phyloP scores from a whole-genome alignment of 163 green algal genomes.

The Chlamydomonas reinhardtii region DNA sequence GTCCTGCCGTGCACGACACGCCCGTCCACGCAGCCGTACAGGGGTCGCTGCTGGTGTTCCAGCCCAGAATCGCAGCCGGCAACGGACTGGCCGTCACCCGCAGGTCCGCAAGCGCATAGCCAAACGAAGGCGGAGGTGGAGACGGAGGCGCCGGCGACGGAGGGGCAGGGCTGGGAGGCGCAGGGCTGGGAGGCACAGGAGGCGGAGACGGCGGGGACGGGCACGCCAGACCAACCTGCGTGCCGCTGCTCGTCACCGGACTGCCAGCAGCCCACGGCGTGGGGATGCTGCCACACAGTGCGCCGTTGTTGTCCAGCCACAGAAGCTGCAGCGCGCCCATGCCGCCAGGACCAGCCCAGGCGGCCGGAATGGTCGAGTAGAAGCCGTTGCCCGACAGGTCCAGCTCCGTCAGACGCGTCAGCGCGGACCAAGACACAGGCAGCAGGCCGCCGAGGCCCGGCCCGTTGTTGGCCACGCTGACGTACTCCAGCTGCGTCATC shows the following conservation, averaged over 20 bases:
- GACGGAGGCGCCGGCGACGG: not conserved
- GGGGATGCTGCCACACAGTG: slow-evolving; percentile 4
- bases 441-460: not conserved
- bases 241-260: not conserved
- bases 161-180: not conserved
- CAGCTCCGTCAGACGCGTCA: not conserved
- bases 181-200: not conserved
- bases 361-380: not conserved
- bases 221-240: not conserved
- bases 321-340: not conserved
- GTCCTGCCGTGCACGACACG: slow-evolving; percentile 17
- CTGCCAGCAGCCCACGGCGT: not conserved
- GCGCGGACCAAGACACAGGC: not conserved
- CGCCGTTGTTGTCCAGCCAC: not conserved
- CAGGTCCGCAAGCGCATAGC: no score
- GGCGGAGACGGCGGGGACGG: not conserved
- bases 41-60: slow-evolving; percentile 28
- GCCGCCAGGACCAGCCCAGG: not conserved
- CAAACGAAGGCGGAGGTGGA: not conserved
- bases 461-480: not conserved
- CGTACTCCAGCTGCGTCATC: not conserved
- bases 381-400: not conserved
- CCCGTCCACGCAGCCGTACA: slow-evolving; percentile 16
- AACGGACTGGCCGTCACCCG: not conserved
- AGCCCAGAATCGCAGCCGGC: slow-evolving; percentile 5